Conservation (phyloP, 768 basidiomycete species). For the Boletus pseudo-olivaceus region DNA sequence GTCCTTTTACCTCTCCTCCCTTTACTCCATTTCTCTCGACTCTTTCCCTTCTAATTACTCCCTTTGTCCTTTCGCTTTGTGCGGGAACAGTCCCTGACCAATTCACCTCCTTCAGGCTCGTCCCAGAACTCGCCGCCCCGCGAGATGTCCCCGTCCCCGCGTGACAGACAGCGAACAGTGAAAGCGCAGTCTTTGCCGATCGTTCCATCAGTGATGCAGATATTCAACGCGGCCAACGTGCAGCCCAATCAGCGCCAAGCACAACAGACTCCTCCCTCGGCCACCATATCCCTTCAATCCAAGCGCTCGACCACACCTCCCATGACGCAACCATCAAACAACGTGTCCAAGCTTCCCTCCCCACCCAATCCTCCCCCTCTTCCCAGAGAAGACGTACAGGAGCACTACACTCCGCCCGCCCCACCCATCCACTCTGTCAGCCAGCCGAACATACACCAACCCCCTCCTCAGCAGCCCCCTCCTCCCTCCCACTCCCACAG, state of each 20-base stretch:
- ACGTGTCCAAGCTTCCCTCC: slow-evolving; percentile 32
- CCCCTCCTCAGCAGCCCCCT: slow-evolving; percentile 34
- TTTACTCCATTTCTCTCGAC: not conserved
- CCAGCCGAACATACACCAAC: slow-evolving; percentile 29
- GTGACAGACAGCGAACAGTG: slow-evolving; percentile 47
- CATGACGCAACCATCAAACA: slow-evolving; percentile 31
- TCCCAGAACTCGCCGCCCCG: slow-evolving; percentile 35
- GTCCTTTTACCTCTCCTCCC: not conserved
- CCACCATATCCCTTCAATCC: slow-evolving; percentile 33
- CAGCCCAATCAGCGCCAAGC: slow-evolving; percentile 36
- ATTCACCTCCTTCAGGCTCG: slow-evolving; percentile 5
- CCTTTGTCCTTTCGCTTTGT: not conserved
- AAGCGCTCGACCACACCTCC: slow-evolving; percentile 33
- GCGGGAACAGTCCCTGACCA: slow-evolving; percentile 1
- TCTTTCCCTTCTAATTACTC: not conserved
- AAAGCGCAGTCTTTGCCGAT: slow-evolving; percentile 63
- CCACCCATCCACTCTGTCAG: slow-evolving; percentile 32
- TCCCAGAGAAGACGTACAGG: slow-evolving; percentile 20
- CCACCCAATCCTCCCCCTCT: slow-evolving; percentile 9
- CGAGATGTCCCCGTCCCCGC: slow-evolving; percentile 43
- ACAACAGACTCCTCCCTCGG: slow-evolving; percentile 36
- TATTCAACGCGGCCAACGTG: slow-evolving; percentile 39
- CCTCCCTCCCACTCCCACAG: slow-evolving; percentile 34
- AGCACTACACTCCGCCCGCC: slow-evolving; percentile 46
- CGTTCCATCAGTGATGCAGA: slow-evolving; percentile 54